A percentile compares a stretch with the other conserved stretches of the same genome.
These are phyloP conservation scores for Dothistroma septosporum DNA, from an alignment of 2,329 filamentous ascomycete species.

Conservation along the genomic window DNA sequence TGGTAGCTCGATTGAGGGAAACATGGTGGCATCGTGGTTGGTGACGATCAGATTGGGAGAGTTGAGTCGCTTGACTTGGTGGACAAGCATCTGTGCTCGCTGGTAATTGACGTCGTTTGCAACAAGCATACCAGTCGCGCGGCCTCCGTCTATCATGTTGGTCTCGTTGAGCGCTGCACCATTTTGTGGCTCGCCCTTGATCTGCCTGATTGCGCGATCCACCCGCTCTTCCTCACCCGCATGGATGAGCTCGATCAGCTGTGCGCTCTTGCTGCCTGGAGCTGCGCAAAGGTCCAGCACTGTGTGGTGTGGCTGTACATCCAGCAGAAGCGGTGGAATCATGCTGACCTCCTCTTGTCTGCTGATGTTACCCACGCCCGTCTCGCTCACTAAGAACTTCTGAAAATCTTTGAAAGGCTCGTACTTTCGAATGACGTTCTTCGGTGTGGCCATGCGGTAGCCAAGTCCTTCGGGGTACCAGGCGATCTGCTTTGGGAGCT, in stretches of 20 bases:
- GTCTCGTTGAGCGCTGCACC: conserved; percentile 42
- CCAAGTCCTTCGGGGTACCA: conserved; percentile 96
- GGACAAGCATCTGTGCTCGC: conserved; percentile 92
- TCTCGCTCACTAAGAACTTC: conserved; percentile 96
- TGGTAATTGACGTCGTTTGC: conserved; percentile 97
- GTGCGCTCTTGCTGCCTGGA: conserved; percentile 93
- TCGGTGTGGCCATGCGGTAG: conserved; percentile 97
- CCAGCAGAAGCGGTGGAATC: conserved; percentile 93
- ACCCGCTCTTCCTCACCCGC: conserved; percentile 85
- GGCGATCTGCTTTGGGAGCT: conserved; percentile 73
- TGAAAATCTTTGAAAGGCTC: conserved; percentile 93
- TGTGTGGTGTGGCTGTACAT: conserved; percentile 84
- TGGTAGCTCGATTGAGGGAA: conserved; percentile 84
- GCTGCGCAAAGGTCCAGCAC: conserved; percentile 95
- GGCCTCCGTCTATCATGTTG: conserved; percentile 69
- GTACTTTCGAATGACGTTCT: conserved; percentile 91
- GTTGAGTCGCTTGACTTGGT: conserved; percentile 94
- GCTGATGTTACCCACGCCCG: conserved; percentile 93
- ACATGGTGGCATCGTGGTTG: conserved; percentile 95
- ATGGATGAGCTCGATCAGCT: conserved; percentile 92
- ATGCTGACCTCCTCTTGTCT: conserved; percentile 97
- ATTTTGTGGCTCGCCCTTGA: conserved; percentile 40
- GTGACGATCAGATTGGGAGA: conserved; percentile 96
- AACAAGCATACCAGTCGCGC: conserved; percentile 85
- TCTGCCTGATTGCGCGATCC: conserved; percentile 62